These are phyloP conservation scores for Phytopythium helicoides DNA, from an alignment of 352 stramenopile genomes.

Conservation along the genomic window DNA sequence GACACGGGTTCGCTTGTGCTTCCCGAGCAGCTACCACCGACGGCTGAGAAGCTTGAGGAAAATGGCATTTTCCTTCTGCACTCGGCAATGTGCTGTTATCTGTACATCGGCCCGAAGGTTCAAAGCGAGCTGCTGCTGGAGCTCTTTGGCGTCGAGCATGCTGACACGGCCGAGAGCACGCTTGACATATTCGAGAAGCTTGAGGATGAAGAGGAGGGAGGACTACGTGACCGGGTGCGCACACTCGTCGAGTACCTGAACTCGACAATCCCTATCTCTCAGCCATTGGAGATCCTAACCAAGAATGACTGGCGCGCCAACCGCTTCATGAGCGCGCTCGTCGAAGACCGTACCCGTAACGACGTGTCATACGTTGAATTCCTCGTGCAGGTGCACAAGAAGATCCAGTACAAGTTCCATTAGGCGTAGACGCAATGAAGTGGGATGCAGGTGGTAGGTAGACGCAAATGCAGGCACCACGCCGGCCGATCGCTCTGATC, in stretches of 20 bases:
- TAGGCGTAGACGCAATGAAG: conserved; percentile 10
- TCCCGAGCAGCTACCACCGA: conserved; percentile 69
- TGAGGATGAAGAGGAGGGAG: conserved; percentile 52
- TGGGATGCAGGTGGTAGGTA: background rate
- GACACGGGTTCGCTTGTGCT: conserved; percentile 77
- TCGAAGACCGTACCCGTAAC: conserved; percentile 85
- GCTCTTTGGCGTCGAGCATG: conserved; percentile 82
- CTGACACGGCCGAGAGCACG: conserved; percentile 72
- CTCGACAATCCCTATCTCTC: conserved; percentile 78
- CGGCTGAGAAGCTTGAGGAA: conserved; percentile 84
- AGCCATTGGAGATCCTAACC: conserved; percentile 80
- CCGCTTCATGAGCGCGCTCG: conserved; percentile 82
- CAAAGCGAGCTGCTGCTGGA: conserved; percentile 68
- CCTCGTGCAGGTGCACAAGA: conserved; percentile 88
- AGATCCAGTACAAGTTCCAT: conserved; percentile 91
- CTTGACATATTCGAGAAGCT: conserved; percentile 67
- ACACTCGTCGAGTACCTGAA: conserved; percentile 79
- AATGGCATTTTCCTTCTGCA: conserved; percentile 87
- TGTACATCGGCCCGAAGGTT: conserved; percentile 83
- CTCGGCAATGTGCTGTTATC: conserved; percentile 83
- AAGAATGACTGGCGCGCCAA: conserved; percentile 84
- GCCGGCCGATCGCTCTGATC: no score
- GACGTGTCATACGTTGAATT: conserved; percentile 90
- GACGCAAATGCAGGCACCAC: no score
- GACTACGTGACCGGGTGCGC: conserved; percentile 61